Evolutionary conservation across 345 rosid species (phyloP).

Genomic region (Salix caprea): DNA sequence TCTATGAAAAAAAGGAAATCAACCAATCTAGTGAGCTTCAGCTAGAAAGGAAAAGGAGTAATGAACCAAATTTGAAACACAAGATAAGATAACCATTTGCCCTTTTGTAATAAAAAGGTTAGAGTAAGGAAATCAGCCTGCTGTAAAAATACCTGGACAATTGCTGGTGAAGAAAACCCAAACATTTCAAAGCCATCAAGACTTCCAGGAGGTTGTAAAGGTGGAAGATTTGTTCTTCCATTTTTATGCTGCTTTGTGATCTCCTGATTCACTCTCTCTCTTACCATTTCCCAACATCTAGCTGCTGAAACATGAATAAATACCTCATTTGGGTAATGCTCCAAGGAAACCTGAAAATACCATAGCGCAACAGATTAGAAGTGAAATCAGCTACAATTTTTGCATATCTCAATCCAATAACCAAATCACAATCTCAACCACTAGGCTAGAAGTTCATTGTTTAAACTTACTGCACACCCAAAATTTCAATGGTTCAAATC

Average conservation of each 20-base stretch:
- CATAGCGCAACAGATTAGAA: background rate
- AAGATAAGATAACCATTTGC: background rate
- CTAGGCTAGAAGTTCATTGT: background rate
- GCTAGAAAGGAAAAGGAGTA: no score
- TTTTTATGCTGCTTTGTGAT: conserved; percentile 74
- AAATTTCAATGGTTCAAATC: background rate
- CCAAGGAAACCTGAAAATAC: conserved; percentile 72
- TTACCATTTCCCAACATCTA: conserved; percentile 99
- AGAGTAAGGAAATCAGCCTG: background rate
- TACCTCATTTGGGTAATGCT: conserved; percentile 69
- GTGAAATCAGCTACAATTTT: background rate
- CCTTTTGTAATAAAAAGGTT: background rate
- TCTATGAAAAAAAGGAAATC: no score
- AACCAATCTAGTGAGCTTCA: no score
- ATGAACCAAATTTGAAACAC: background rate
- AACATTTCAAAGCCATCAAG: conserved; percentile 97
- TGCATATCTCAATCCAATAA: background rate
- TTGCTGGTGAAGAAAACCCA: conserved; percentile 88
- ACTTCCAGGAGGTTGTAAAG: conserved; percentile 93
- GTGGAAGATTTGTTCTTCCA: conserved; percentile 75
- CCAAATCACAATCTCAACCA: background rate
- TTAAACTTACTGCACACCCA: background rate
- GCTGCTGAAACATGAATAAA: conserved; percentile 76
- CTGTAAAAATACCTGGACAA: conserved; percentile 66
- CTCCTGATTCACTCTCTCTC: conserved; percentile 90